Base-by-base conservation (phyloP, 2,329 filamentous ascomycete genomes). In the Huntiella bhutanensis region DNA sequence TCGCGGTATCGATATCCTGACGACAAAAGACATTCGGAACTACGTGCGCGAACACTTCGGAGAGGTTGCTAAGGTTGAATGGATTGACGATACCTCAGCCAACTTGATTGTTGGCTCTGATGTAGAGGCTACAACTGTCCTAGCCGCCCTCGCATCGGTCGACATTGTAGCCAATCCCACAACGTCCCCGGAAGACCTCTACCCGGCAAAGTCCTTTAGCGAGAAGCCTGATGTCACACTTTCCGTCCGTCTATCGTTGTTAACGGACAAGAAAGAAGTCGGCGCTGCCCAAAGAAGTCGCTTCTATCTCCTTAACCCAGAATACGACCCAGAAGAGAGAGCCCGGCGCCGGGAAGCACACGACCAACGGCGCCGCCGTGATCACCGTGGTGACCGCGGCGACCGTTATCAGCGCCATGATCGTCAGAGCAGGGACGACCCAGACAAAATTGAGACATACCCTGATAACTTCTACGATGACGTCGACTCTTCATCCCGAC, bases 1-100 rank as follows among this genome's bases (percentile, higher is more conserved):
- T 45, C 75, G 77, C 50, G 88, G 88, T 15, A 70, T 96, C 3
- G 81, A 93, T 56, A 75, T 80, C 38, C 67, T 96, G 58, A 83
- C 80, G 32, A 86, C 86, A 22, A 71, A 76, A 47, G 77, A 94
- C 52, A 80, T 96, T 54, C 79, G 81, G 54, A 67, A 71, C 49
- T 95, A 86, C 55, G 74, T 84, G 6, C 62, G 67, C 41, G 70
- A 82, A 52, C 73, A 91, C 59, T 85, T 73, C 55, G 64, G 68
- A 33, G 59, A 61, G 11, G 66, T 77, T 48, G 65, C 72, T 47
- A 70, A 73, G 51, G 68, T 95, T 52, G 86, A 96, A 63, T 98
- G 91, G 91, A 85, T 98, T 53, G 84, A 96, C 59, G 91, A 98
- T 60, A 78, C 75, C 5, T 88, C 85, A 0, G 84, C 85, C 51